phyloP scores from a whole-genome alignment of 805 yeast genomes.

The Barnettozyma botsteinii region DNA sequence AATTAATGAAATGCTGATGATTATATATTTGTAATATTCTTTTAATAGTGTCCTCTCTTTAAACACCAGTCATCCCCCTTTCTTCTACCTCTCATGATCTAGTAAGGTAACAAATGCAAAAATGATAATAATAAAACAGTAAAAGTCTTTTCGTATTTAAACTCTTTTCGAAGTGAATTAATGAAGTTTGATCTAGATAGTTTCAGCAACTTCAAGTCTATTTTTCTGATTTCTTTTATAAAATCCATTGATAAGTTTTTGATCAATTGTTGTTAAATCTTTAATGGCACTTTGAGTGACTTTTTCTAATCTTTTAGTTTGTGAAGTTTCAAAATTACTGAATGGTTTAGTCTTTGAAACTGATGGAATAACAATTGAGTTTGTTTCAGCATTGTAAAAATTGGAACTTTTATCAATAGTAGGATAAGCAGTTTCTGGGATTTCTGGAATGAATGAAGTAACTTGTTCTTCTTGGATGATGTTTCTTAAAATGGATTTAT shows the following conservation, averaged over 20 bases:
- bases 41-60: too few relatives aligned
- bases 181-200: too few relatives aligned
- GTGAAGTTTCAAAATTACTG: conserved; percentile 20
- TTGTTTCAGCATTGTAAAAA: conserved; percentile 19
- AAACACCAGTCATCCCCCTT: too few relatives aligned
- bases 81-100: too few relatives aligned
- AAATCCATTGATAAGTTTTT: conserved; percentile 14
- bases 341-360: conserved; percentile 16
- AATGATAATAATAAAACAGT: too few relatives aligned
- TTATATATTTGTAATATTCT: too few relatives aligned
- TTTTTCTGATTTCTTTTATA: conserved; percentile 1
- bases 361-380: conserved; percentile 25
- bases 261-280: conserved; percentile 16
- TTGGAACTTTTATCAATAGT: conserved; percentile 20
- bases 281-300: conserved; percentile 12
- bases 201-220: neutral
- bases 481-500: conserved; percentile 19
- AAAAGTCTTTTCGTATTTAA: too few relatives aligned
- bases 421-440: conserved; percentile 21
- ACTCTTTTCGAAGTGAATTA: neutral
- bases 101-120: too few relatives aligned
- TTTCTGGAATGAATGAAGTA: conserved; percentile 21
- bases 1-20: neutral
- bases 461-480: conserved; percentile 26
- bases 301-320: conserved; percentile 17